Evolutionary conservation across 78 protist species (phyloP).

Genomic region (Guillardia theta): DNA sequence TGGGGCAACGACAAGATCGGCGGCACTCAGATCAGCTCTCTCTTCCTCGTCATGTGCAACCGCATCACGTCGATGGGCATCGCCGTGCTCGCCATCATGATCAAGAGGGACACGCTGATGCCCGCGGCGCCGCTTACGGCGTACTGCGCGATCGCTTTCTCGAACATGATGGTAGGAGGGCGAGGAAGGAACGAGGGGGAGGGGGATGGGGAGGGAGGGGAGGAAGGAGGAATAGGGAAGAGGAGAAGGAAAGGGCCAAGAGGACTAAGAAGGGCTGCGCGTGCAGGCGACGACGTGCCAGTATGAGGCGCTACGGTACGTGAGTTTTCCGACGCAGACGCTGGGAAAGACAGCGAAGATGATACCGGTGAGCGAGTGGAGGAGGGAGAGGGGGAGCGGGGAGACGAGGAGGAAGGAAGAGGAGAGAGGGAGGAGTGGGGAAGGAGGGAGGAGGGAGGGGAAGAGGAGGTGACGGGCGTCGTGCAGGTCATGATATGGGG

Average conservation of each 20-base stretch:
- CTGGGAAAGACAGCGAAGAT: slow-evolving; percentile 69
- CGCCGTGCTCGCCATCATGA: slow-evolving; percentile 35
- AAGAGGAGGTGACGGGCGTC: too few species aligned
- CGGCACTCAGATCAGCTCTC: background rate
- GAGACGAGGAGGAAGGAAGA: background rate
- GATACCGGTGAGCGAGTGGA: slow-evolving; percentile 52
- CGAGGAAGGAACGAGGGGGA: background rate
- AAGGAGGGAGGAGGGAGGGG: background rate
- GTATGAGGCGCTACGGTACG: slow-evolving; percentile 60
- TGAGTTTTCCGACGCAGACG: slow-evolving; percentile 73
- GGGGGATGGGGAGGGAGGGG: background rate
- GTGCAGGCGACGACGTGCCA: slow-evolving; percentile 65
- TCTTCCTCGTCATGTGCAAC: slow-evolving; percentile 62
- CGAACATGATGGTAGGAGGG: slow-evolving; percentile 55
- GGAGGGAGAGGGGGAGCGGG: background rate
- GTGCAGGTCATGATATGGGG: background rate
- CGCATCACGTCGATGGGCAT: slow-evolving; percentile 51
- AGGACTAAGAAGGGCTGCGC: background rate
- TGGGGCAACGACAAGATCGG: slow-evolving; percentile 18
- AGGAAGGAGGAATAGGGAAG: background rate
- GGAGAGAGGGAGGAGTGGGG: background rate
- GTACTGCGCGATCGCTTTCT: slow-evolving; percentile 52
- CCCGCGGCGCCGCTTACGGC: slow-evolving; percentile 56
- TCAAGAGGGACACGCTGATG: slow-evolving; percentile 51
- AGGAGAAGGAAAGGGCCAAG: background rate